Evolutionary conservation across 345 rosid genomes (phyloP).

Genomic region (Diplotaxis tenuifolia): DNA sequence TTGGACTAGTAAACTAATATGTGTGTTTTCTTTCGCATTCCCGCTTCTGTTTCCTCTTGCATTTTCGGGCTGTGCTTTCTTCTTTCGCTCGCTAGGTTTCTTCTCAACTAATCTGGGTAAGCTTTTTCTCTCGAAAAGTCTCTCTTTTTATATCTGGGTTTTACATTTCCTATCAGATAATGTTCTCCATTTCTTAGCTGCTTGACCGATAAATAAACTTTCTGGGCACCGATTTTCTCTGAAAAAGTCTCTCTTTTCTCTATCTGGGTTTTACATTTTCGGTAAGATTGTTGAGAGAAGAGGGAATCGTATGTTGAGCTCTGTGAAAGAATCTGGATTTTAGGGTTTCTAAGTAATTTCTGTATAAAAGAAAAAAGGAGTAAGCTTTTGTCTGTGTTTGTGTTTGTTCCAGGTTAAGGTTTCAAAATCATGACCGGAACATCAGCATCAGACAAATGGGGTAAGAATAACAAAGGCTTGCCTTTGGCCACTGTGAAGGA

Average conservation of each 20-base stretch:
- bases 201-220: not conserved
- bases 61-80: not conserved
- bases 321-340: not conserved
- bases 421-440: not conserved
- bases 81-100: not conserved
- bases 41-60: constrained; percentile 1
- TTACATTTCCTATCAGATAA: not conserved
- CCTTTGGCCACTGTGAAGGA: not conserved
- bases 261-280: too few species aligned
- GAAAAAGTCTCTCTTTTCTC: not conserved
- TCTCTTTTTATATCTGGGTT: not conserved
- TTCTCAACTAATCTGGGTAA: constrained; percentile 4
- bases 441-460: not conserved
- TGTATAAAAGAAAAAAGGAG: not conserved
- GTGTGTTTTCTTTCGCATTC: not conserved
- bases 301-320: not conserved
- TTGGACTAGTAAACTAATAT: too few species aligned
- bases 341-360: not conserved
- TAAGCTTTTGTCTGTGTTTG: not conserved
- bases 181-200: not conserved
- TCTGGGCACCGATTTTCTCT: not conserved
- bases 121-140: not conserved
- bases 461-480: not conserved
- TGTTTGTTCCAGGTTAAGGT: too few species aligned
- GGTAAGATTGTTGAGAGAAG: not conserved